These are phyloP conservation scores for Cyclotella choctawhatcheeana DNA, from an alignment of 108 stramenopile genomes.

Conservation along the genomic window DNA sequence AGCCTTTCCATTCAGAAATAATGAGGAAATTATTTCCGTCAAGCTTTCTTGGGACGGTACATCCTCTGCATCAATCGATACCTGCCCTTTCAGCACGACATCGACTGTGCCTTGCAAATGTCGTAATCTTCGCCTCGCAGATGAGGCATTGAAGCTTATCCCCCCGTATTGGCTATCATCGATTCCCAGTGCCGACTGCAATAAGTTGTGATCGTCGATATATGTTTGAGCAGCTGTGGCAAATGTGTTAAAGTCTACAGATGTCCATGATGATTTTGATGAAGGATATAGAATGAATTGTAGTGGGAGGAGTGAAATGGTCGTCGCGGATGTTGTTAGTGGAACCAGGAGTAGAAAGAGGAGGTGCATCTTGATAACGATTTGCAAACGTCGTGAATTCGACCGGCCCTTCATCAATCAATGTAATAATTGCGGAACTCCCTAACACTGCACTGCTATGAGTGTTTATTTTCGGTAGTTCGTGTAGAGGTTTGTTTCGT, in stretches of 20 bases:
- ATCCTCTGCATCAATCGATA: neutral
- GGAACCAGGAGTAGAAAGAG: neutral
- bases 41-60: neutral
- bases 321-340: neutral
- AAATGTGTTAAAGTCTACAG: neutral
- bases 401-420: too few species aligned
- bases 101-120: neutral
- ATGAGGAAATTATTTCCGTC: neutral
- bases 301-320: neutral
- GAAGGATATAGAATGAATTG: neutral
- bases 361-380: too few species aligned
- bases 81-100: constrained; percentile 8
- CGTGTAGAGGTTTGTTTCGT: too few species aligned
- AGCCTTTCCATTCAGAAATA: constrained; percentile 8
- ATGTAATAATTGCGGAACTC: too few species aligned
- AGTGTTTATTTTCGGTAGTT: too few species aligned
- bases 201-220: constrained; percentile 5
- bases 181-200: neutral
- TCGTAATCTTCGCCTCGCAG: neutral
- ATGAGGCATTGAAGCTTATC: neutral
- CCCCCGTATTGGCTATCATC: constrained; percentile 2
- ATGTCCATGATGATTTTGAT: neutral
- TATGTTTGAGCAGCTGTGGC: constrained; percentile 5
- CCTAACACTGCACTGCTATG: too few species aligned
- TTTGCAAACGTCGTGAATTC: too few species aligned